phyloP scores from a whole-genome alignment of 306 rosid species.

The Fragaria iinumae region DNA sequence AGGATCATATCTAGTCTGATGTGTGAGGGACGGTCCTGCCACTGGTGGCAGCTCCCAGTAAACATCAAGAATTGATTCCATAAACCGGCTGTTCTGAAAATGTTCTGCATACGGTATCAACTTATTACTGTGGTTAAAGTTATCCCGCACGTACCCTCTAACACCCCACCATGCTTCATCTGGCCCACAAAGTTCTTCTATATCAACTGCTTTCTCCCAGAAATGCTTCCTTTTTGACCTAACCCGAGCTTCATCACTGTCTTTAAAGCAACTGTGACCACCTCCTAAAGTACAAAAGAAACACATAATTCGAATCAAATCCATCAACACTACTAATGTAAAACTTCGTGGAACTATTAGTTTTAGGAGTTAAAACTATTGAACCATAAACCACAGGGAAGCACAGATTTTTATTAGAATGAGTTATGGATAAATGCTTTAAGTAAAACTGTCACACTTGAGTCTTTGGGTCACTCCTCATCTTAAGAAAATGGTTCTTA shows the following conservation, averaged over 20 bases:
- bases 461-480: not conserved
- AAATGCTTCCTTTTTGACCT: slow-evolving; percentile 71
- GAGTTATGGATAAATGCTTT: not conserved
- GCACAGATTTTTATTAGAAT: not conserved
- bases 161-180: slow-evolving; percentile 99
- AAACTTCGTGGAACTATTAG: not conserved
- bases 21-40: slow-evolving; percentile 98
- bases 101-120: slow-evolving; percentile 64
- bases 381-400: not conserved
- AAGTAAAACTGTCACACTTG: not conserved
- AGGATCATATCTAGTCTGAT: slow-evolving; percentile 94
- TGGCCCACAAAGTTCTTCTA: slow-evolving; percentile 90
- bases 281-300: slow-evolving; percentile 62
- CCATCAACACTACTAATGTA: not conserved
- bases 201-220: slow-evolving; percentile 90
- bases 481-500: not conserved
- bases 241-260: slow-evolving; percentile 94
- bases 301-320: not conserved
- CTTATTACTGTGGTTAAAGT: slow-evolving; percentile 78
- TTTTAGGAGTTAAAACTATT: not conserved
- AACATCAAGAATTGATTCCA: slow-evolving; percentile 90
- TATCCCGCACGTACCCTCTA: slow-evolving; percentile 80
- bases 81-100: slow-evolving; percentile 76
- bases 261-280: slow-evolving; percentile 96
- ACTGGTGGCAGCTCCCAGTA: slow-evolving; percentile 99